Evolutionary conservation across 2,329 filamentous ascomycete genomes (phyloP).

Genomic region (Pseudogymnoascus sp.): DNA sequence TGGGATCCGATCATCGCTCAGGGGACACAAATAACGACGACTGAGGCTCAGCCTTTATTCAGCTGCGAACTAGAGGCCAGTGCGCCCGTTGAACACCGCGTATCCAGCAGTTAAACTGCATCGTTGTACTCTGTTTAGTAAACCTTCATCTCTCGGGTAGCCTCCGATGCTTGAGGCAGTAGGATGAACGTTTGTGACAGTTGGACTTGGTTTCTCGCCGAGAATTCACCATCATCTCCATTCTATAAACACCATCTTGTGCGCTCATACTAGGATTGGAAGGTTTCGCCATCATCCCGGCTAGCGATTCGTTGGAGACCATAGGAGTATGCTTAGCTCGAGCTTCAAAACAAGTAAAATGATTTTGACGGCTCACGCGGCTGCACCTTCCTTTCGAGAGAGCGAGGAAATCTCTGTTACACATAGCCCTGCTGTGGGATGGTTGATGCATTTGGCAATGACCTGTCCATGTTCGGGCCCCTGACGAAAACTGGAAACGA

Average conservation of each 20-base stretch:
- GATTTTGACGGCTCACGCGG: not conserved
- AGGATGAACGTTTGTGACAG: not conserved
- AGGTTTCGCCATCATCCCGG: not conserved
- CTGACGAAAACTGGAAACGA: slow-evolving; percentile 8
- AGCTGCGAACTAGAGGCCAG: not conserved
- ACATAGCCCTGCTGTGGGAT: not conserved
- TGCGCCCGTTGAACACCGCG: not conserved
- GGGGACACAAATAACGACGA: slow-evolving; percentile 1
- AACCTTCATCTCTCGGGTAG: not conserved
- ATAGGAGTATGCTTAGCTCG: not conserved
- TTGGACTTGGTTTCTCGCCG: not conserved
- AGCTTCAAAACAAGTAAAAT: not conserved
- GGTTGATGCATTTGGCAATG: slow-evolving; percentile 4
- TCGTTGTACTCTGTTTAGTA: not conserved
- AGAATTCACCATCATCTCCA: not conserved
- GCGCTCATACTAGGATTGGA: not conserved
- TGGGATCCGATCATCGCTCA: not conserved
- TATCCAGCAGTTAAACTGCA: not conserved
- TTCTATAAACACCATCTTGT: not conserved
- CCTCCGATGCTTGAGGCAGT: not conserved
- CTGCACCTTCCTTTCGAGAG: not conserved
- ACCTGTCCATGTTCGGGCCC: not conserved
- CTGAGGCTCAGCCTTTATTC: not conserved
- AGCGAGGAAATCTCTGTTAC: not conserved
- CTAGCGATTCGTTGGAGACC: not conserved